These are phyloP conservation scores for Magnusiomyces paraingens DNA, from an alignment of 1,139 yeast genomes.

Conservation along the genomic window DNA sequence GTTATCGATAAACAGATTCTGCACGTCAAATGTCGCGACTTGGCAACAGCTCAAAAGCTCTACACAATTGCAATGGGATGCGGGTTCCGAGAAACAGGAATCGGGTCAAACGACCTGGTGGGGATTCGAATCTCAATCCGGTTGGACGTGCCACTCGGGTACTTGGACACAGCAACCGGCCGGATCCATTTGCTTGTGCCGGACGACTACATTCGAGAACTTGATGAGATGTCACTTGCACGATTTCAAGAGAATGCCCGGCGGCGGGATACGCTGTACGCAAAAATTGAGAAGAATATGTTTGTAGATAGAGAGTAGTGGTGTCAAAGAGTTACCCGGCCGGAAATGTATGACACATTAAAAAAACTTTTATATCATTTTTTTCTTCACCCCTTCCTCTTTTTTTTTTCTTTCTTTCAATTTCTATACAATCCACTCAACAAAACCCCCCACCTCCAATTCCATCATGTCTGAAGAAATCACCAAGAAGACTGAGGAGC, in stretches of 20 bases:
- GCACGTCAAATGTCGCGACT: conserved; percentile 71
- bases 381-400: not conserved
- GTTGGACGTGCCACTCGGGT: conserved; percentile 70
- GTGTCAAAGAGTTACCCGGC: conserved; percentile 12
- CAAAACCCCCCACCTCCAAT: not conserved
- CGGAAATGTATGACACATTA: not conserved
- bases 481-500: conserved; percentile 22
- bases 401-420: not conserved
- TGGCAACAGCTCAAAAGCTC: conserved; percentile 50
- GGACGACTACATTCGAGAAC: conserved; percentile 24
- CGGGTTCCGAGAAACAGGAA: conserved; percentile 84
- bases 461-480: conserved; percentile 24
- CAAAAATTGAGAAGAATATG: not conserved
- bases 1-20: conserved; percentile 37
- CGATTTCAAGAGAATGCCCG: conserved; percentile 13
- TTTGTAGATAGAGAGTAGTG: conserved; percentile 4
- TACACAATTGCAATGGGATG: conserved; percentile 71
- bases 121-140: conserved; percentile 69
- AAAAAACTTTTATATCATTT: not conserved
- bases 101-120: conserved; percentile 71
- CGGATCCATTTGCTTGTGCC: conserved; percentile 32
- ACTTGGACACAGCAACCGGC: conserved; percentile 30
- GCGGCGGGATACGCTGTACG: conserved; percentile 6
- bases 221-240: conserved; percentile 18
- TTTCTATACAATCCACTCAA: not conserved